These are phyloP conservation scores for Barbarea vulgaris DNA, from an alignment of 345 rosid genomes.

Conservation along the genomic window DNA sequence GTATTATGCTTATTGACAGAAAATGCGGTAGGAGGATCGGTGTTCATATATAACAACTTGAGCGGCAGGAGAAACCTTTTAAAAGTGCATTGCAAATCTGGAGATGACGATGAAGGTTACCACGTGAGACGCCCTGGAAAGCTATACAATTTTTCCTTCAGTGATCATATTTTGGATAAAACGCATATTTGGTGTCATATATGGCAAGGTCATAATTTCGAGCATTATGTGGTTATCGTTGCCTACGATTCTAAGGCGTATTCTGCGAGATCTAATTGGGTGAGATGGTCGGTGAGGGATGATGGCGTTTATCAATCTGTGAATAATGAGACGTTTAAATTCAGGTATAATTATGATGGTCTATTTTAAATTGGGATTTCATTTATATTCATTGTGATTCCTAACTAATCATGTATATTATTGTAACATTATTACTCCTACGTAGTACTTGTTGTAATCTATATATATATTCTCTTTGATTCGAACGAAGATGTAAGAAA, in stretches of 20 bases:
- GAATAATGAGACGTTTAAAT: neutral
- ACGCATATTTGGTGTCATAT: constrained; percentile 6
- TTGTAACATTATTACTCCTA: neutral
- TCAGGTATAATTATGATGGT: constrained; percentile 12
- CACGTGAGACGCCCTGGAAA: neutral
- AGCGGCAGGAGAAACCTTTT: neutral
- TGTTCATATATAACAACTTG: constrained; percentile 16
- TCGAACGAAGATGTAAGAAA: neutral
- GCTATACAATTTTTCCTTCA: neutral
- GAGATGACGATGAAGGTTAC: neutral
- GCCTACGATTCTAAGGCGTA: neutral
- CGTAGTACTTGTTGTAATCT: neutral
- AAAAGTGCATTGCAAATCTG: constrained; percentile 20
- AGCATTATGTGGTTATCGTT: neutral
- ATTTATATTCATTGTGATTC: neutral
- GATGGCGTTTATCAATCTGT: constrained; percentile 14
- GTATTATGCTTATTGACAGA: neutral
- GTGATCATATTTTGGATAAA: neutral
- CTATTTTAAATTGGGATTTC: neutral
- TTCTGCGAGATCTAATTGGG: neutral
- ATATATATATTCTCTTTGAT: neutral
- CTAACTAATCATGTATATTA: neutral
- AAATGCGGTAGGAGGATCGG: constrained; percentile 15
- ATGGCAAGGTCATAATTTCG: neutral
- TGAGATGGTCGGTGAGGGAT: constrained; percentile 1